These are phyloP conservation scores for Talaromyces ruber DNA, from an alignment of 495 filamentous ascomycete genomes.

Conservation along the genomic window DNA sequence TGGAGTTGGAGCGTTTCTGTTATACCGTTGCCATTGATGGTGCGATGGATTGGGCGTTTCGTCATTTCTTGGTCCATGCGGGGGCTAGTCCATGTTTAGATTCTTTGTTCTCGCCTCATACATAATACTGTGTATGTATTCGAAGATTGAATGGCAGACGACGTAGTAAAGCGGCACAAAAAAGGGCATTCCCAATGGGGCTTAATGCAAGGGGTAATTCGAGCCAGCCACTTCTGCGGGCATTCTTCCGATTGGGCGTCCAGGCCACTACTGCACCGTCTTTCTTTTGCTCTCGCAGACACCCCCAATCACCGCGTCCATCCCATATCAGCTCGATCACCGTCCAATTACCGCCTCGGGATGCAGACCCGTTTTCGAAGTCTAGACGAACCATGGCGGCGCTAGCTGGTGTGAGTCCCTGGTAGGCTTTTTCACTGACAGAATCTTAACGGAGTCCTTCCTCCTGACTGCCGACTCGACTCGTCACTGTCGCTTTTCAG, in stretches of 20 bases:
- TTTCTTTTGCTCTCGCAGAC: neutral
- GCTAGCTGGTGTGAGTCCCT: neutral
- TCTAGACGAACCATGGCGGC: neutral
- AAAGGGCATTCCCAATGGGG: neutral
- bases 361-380: neutral
- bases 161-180: neutral
- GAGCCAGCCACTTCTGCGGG: neutral
- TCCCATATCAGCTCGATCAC: neutral
- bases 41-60: neutral
- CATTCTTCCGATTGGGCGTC: neutral
- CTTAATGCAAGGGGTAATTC: slow-evolving; percentile 1
- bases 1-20: neutral
- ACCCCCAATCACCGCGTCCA: neutral
- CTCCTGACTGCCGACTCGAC: neutral
- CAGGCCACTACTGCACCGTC: neutral
- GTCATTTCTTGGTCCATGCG: neutral
- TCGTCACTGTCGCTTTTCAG: neutral
- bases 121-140: no score
- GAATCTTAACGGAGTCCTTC: neutral
- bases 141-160: no score
- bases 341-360: neutral
- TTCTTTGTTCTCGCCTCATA: neutral
- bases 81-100: neutral
- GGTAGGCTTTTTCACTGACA: neutral
- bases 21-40: slow-evolving; percentile 7